These are phyloP conservation scores for Abrus pulchellus DNA, from an alignment of 306 rosid species.

Conservation along the genomic window DNA sequence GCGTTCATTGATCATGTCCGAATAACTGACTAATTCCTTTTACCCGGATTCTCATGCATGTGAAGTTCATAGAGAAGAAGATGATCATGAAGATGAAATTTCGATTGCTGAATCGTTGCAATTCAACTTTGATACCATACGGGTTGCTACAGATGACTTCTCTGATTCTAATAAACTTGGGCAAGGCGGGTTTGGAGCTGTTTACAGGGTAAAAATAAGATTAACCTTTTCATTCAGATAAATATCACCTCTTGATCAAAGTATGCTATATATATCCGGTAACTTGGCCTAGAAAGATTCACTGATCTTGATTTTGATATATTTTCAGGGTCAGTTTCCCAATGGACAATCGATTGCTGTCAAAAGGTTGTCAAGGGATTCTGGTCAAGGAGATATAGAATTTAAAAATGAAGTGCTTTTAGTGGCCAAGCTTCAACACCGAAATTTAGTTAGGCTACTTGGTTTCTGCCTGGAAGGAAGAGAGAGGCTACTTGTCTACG, in stretches of 20 bases:
- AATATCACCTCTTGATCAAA: neutral
- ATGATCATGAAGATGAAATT: slow-evolving; percentile 41
- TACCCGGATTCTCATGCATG: neutral
- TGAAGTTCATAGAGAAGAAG: neutral
- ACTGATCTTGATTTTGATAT: neutral
- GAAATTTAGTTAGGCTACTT: slow-evolving; percentile 51
- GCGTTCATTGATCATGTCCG: neutral
- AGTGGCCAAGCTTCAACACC: slow-evolving; percentile 51
- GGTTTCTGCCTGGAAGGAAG: slow-evolving; percentile 48
- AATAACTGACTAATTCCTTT: slow-evolving; percentile 6
- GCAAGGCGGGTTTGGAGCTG: slow-evolving; percentile 57
- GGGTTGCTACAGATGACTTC: slow-evolving; percentile 48
- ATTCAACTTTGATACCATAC: slow-evolving; percentile 41
- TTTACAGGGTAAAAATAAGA: slow-evolving; percentile 40
- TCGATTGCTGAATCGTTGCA: slow-evolving; percentile 15
- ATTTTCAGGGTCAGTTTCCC: slow-evolving; percentile 40
- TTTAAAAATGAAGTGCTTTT: slow-evolving; percentile 62
- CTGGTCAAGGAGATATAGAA: slow-evolving; percentile 56
- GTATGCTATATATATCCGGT: no score
- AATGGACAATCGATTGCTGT: slow-evolving; percentile 49
- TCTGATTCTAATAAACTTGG: slow-evolving; percentile 52
- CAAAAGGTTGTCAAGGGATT: slow-evolving; percentile 44
- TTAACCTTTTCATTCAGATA: neutral
- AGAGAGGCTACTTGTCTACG: slow-evolving; percentile 58
- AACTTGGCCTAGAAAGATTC: no score